Evolutionary conservation across 2,329 filamentous ascomycete genomes (phyloP).

Genomic region (Colletotrichum sp.): DNA sequence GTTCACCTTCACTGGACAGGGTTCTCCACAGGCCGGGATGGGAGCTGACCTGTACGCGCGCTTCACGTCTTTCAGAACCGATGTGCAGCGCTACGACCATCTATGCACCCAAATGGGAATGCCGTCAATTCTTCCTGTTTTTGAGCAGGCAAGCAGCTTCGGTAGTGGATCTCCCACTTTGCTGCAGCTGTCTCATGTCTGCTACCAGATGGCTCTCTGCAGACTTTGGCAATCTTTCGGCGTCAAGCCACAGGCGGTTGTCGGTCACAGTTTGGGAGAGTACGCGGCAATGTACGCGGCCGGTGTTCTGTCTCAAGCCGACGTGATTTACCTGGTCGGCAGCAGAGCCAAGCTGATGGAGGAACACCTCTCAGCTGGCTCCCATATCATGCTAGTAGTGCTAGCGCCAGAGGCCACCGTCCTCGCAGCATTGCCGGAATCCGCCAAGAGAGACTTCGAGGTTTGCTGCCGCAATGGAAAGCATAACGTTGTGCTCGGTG

Average conservation of each 20-base stretch:
- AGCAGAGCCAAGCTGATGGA: constrained; percentile 68
- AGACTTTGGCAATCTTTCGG: constrained; percentile 61
- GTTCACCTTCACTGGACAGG: constrained; percentile 63
- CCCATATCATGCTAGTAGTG: constrained; percentile 63
- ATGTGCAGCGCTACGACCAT: constrained; percentile 61
- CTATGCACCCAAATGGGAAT: constrained; percentile 54
- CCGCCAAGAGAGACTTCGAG: constrained; percentile 36
- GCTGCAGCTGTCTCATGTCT: constrained; percentile 56
- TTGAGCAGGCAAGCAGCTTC: constrained; percentile 37
- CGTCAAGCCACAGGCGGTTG: constrained; percentile 56
- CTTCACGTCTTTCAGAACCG: constrained; percentile 50
- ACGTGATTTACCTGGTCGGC: constrained; percentile 75
- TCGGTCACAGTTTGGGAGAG: constrained; percentile 72
- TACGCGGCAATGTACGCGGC: constrained; percentile 75
- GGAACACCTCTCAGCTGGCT: constrained; percentile 66
- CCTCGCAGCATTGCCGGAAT: constrained; percentile 53
- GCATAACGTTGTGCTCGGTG: constrained; percentile 72
- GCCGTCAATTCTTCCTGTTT: constrained; percentile 60
- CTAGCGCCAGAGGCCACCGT: constrained; percentile 55
- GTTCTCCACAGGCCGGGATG: constrained; percentile 54
- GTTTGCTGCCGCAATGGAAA: constrained; percentile 78
- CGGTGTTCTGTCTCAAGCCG: constrained; percentile 71
- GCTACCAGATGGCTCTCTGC: constrained; percentile 62
- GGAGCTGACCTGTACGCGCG: constrained; percentile 54
- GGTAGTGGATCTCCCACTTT: constrained; percentile 31